A percentile compares a stretch with the other conserved stretches of the same genome.
phyloP scores from a whole-genome alignment of 257 asterid genomes.

The Prunella vulgaris region DNA sequence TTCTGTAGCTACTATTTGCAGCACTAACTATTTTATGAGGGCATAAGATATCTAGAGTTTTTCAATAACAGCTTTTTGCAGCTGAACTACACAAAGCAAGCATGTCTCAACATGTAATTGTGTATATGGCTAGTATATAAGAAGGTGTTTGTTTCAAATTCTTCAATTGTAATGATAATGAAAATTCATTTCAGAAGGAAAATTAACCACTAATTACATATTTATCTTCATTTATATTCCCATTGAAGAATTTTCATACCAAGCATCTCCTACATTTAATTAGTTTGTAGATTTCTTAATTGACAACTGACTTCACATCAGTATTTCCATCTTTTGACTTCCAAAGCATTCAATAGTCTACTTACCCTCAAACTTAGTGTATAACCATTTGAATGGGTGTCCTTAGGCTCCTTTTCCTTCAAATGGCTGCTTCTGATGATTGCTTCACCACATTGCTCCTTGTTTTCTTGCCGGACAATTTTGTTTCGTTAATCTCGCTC shows the following conservation, averaged over 20 bases:
- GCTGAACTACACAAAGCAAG: background rate
- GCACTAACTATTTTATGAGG: background rate
- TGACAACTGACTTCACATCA: background rate
- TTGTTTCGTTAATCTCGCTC: conserved; percentile 1
- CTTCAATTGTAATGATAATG: too few relatives aligned
- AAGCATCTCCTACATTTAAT: too few relatives aligned
- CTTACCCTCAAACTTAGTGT: background rate
- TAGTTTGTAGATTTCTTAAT: too few relatives aligned
- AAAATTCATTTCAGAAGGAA: too few relatives aligned
- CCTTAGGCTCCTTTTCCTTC: background rate
- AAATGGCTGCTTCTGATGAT: background rate
- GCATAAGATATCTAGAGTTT: background rate
- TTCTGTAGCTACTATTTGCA: background rate
- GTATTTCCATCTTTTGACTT: background rate
- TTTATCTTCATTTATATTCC: too few relatives aligned
- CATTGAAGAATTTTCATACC: background rate
- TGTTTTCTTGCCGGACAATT: background rate
- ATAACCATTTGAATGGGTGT: background rate
- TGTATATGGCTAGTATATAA: too few relatives aligned
- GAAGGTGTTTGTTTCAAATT: too few relatives aligned
- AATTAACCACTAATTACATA: too few relatives aligned
- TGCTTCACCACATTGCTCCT: conserved; percentile 2
- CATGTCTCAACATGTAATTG: background rate
- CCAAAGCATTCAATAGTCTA: background rate
- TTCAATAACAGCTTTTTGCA: background rate